These are phyloP conservation scores for Xylariales sp. DNA, from an alignment of 2,329 filamentous ascomycete genomes.

Conservation along the genomic window DNA sequence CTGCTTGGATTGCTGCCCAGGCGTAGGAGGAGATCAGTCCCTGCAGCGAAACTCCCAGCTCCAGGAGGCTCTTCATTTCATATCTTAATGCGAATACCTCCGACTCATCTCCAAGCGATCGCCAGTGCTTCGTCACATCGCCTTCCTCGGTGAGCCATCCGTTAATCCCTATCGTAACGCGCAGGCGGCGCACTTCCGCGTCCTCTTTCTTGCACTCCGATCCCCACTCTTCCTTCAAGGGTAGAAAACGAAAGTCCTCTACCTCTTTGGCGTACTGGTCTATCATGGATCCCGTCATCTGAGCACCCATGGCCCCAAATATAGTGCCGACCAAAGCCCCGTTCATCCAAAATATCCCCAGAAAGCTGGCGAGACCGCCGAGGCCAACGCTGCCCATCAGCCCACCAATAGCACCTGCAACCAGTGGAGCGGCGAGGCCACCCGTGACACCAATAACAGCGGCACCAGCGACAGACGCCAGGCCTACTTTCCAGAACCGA, in stretches of 20 bases:
- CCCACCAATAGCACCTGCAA: constrained; percentile 80
- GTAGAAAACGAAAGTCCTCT: constrained; percentile 76
- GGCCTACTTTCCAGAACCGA: constrained; percentile 84
- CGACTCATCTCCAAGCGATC: constrained; percentile 62
- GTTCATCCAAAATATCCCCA: constrained; percentile 83
- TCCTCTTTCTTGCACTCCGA: constrained; percentile 21
- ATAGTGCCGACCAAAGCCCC: constrained; percentile 79
- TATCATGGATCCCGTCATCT: constrained; percentile 77
- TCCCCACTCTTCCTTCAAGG: constrained; percentile 51
- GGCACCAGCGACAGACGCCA: constrained; percentile 84
- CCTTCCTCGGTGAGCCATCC: constrained; percentile 76
- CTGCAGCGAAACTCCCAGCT: constrained; percentile 69
- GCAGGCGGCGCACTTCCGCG: constrained; percentile 47
- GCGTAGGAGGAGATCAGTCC: constrained; percentile 70
- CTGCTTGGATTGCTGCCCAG: constrained; percentile 67
- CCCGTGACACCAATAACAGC: constrained; percentile 89
- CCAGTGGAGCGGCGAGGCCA: constrained; percentile 81
- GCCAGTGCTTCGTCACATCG: constrained; percentile 78
- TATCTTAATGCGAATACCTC: constrained; percentile 84
- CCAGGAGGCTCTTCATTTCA: constrained; percentile 73
- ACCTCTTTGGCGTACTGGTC: constrained; percentile 85
- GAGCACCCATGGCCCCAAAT: constrained; percentile 85
- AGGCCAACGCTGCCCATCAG: constrained; percentile 83
- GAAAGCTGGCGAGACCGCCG: constrained; percentile 78
- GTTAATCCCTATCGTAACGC: constrained; percentile 81